Base-by-base conservation (phyloP, 2,329 filamentous ascomycete species). In the Hymenoscyphus linearis region DNA sequence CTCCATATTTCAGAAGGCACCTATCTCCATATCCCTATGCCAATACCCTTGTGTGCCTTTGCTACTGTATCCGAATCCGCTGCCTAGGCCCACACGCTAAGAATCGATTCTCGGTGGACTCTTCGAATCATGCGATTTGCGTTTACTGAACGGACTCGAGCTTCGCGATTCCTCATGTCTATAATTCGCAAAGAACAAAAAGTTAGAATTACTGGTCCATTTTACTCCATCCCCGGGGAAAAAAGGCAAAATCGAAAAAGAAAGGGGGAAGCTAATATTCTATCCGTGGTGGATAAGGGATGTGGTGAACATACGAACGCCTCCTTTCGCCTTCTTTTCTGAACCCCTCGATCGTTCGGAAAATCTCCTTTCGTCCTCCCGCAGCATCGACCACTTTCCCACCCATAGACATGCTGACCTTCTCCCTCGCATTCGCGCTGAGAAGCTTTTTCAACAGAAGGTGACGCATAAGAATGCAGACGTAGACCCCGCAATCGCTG, bases 381-480 rank as follows among this genome's bases (percentile, higher is more conserved):
- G 79, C 77, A 3, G 91, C 91, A 76, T 97, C 90, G 57, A 98
- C 87, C 70, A 88, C 83, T 73, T 91, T 92, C 26, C 90, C 90
- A 4, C 84, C 86, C 83, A 98, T 89, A 71, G 90, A 95, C 95
- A 99, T 98, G 64, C 87, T 93, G 13, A 98, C 89, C 77, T 96
- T 96, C 74, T 93, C 86, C 64, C 85, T 84, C 2, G 89, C 87
- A 71, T 91, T 89, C 9, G 90, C 91, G 67, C 83, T 85, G 61
- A 99, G 78, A 26, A 99, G 80, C 61, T 90, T 82, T 76, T 92
- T 93, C 57, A 97, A 80, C 18, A 99, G 82, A n/a, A 99, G 78
- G 76, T 97, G 90, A 55, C 92, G 86, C 93, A 99, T 99, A 64
- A 93, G 83, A 66, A 98, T 84, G 74, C 95, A 98, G 2, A 99